Evolutionary conservation across 164 flowering plant species (phyloP).

Genomic region (Magnolia officinalis): DNA sequence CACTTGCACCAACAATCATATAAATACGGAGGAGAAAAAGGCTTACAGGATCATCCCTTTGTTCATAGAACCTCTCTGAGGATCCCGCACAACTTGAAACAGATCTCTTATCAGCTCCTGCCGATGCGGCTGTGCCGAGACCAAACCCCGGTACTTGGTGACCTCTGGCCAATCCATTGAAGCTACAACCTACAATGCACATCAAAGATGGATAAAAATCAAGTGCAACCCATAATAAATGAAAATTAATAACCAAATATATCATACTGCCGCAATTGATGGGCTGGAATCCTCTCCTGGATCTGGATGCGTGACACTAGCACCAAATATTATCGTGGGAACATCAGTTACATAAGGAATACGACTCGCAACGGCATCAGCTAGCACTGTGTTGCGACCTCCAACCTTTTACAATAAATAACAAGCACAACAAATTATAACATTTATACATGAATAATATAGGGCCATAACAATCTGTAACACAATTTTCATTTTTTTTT

Average conservation of each 20-base stretch:
- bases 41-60: conserved; percentile 69
- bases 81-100: conserved; percentile 35
- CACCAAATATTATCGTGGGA: conserved; percentile 58
- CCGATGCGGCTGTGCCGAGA: conserved; percentile 35
- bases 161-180: conserved; percentile 43
- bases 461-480: no score
- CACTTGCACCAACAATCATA: neutral
- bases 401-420: conserved; percentile 31
- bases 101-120: conserved; percentile 74
- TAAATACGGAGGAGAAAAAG: neutral
- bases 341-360: conserved; percentile 38
- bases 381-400: conserved; percentile 44
- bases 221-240: neutral
- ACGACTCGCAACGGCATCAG: conserved; percentile 33
- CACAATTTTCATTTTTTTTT: no score
- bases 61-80: conserved; percentile 35
- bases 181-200: conserved; percentile 28
- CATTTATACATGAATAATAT: no score
- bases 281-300: conserved; percentile 59
- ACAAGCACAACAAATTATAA: neutral
- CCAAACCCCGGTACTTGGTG: conserved; percentile 26
- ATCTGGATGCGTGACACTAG: conserved; percentile 60
- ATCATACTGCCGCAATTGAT: conserved; percentile 60
- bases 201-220: neutral
- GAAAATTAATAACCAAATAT: neutral